Conservation (phyloP, 345 rosid species). For the Sonneratia alba region DNA sequence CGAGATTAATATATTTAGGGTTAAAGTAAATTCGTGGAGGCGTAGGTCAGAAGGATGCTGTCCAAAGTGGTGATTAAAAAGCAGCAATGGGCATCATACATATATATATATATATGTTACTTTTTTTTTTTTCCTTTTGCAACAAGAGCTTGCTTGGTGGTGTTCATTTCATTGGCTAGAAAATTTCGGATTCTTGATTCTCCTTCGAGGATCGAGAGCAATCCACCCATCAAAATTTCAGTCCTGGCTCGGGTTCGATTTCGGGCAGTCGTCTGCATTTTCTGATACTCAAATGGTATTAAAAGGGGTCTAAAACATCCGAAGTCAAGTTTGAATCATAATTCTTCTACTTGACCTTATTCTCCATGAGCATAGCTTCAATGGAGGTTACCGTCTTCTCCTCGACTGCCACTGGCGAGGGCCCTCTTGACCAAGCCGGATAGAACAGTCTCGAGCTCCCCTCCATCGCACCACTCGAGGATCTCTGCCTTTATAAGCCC, state of each 20-base stretch:
- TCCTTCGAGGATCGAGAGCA: neutral
- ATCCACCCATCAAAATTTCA: too few species aligned
- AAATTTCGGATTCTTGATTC: neutral
- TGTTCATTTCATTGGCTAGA: too few species aligned
- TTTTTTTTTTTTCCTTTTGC: neutral
- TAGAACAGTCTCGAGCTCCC: slow-evolving; percentile 38
- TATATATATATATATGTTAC: too few species aligned
- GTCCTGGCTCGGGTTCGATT: too few species aligned
- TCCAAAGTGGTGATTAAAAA: slow-evolving; percentile 4
- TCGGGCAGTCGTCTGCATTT: too few species aligned
- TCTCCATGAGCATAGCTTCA: neutral
- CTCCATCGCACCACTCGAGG: slow-evolving; percentile 69
- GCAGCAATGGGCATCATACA: neutral
- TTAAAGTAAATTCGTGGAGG: slow-evolving; percentile 1
- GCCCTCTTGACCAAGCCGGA: neutral
- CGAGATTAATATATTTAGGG: neutral
- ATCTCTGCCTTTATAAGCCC: slow-evolving; percentile 48
- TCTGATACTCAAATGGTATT: too few species aligned
- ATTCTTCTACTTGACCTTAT: too few species aligned
- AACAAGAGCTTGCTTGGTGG: neutral
- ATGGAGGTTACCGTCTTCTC: neutral
- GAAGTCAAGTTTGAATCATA: too few species aligned
- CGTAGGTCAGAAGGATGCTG: slow-evolving; percentile 8
- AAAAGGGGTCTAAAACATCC: too few species aligned
- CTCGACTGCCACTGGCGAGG: neutral